phyloP scores from a whole-genome alignment of 108 stramenopile genomes.

The Chaetoceros tenuissimus region DNA sequence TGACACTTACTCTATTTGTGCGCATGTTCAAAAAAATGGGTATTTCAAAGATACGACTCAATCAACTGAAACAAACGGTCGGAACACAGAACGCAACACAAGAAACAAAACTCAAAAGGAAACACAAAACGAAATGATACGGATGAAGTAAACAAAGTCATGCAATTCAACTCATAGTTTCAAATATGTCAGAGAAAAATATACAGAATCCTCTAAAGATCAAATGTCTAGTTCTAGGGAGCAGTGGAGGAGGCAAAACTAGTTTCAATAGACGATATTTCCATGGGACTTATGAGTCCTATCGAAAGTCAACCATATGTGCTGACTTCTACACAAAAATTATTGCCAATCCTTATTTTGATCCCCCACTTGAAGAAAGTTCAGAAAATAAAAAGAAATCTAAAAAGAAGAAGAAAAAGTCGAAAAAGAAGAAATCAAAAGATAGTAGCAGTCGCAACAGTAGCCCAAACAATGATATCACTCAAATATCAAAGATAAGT shows the following conservation, averaged over 20 bases:
- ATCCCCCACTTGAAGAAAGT: background rate
- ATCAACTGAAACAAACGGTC: too few species aligned
- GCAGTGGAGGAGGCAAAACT: slow-evolving; percentile 65
- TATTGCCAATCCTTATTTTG: slow-evolving; percentile 5
- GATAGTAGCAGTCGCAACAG: background rate
- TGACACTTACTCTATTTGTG: too few species aligned
- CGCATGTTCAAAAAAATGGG: too few species aligned
- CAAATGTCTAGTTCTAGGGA: slow-evolving; percentile 48
- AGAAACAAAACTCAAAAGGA: too few species aligned
- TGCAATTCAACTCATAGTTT: background rate
- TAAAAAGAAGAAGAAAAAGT: slow-evolving; percentile 16
- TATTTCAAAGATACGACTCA: too few species aligned
- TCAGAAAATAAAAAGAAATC: slow-evolving; percentile 10
- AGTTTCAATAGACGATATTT: slow-evolving; percentile 51
- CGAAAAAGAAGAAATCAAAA: background rate
- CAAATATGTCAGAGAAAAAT: too few species aligned
- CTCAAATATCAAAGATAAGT: background rate
- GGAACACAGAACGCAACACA: too few species aligned
- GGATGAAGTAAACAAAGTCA: too few species aligned
- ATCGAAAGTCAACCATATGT: slow-evolving; percentile 29
- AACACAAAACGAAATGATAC: too few species aligned
- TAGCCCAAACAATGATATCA: background rate
- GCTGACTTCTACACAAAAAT: slow-evolving; percentile 32
- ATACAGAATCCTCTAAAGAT: slow-evolving; percentile 1
- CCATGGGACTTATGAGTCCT: slow-evolving; percentile 25